A percentile compares a stretch with the other conserved stretches of the same genome.
phyloP scores from a whole-genome alignment of 169 alveolate genomes.

The Plasmodium knowlesi region DNA sequence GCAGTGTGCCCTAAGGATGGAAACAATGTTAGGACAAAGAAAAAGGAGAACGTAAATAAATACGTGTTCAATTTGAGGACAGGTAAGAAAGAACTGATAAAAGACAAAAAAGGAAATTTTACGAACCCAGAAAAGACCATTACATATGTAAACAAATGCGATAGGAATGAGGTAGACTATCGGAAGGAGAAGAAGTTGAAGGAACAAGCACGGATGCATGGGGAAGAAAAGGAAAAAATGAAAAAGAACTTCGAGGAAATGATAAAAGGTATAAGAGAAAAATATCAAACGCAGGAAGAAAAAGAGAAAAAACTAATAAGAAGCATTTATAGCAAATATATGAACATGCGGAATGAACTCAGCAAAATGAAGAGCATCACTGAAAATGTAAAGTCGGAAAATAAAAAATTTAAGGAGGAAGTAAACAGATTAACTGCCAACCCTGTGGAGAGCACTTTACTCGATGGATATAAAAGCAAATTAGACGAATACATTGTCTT shows the following conservation, averaged over 20 bases:
- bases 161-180: neutral
- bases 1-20: neutral
- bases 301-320: slow-evolving; percentile 38
- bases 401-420: slow-evolving; percentile 52
- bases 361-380: slow-evolving; percentile 20
- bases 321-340: slow-evolving; percentile 40
- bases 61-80: slow-evolving; percentile 42
- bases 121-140: neutral
- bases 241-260: slow-evolving; percentile 3
- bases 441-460: slow-evolving; percentile 17
- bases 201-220: slow-evolving; percentile 3
- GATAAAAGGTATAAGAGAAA: slow-evolving; percentile 13
- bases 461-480: slow-evolving; percentile 23
- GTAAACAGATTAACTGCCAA: neutral
- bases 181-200: slow-evolving; percentile 3
- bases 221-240: slow-evolving; percentile 40
- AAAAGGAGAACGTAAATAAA: neutral
- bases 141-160: neutral
- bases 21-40: neutral
- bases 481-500: slow-evolving; percentile 37
- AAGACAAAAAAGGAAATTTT: neutral
- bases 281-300: slow-evolving; percentile 26
- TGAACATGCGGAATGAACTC: slow-evolving; percentile 39
- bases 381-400: slow-evolving; percentile 14
- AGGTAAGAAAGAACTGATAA: slow-evolving; percentile 8